Conservation (phyloP, 192 early-diverging fungal species). For the Backusella circina region DNA sequence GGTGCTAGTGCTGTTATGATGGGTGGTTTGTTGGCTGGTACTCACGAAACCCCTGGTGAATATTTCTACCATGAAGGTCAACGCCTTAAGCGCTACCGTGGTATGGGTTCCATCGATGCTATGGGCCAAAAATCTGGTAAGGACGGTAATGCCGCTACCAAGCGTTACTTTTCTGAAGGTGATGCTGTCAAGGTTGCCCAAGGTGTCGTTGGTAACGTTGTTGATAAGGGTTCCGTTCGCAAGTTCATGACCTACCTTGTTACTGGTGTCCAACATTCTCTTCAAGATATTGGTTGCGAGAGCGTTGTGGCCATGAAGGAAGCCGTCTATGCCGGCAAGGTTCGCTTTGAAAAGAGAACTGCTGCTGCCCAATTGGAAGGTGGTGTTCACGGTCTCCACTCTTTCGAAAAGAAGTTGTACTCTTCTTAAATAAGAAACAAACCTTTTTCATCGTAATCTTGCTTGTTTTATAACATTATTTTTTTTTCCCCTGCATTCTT, state of each 20-base stretch:
- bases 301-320: conserved; percentile 64
- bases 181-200: conserved; percentile 98
- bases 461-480: background rate
- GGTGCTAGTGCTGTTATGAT: conserved; percentile 99
- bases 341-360: conserved; percentile 93
- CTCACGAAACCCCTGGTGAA: conserved; percentile 92
- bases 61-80: conserved; percentile 98
- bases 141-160: conserved; percentile 69
- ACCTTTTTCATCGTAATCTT: background rate
- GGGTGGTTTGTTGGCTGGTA: conserved; percentile 94
- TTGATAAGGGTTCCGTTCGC: conserved; percentile 95
- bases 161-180: conserved; percentile 94
- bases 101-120: conserved; percentile 97
- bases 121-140: conserved; percentile 76
- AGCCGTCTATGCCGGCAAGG: conserved; percentile 63
- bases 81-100: conserved; percentile 97
- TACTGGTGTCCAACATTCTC: conserved; percentile 92
- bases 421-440: conserved; percentile 32
- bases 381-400: conserved; percentile 88
- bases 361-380: conserved; percentile 94
- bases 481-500: background rate
- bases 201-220: conserved; percentile 94
- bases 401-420: conserved; percentile 77
- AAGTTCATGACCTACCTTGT: conserved; percentile 91
- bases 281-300: conserved; percentile 93